Conservation (phyloP, 2,329 filamentous ascomycete species). For the Aureobasidium melanogenum region DNA sequence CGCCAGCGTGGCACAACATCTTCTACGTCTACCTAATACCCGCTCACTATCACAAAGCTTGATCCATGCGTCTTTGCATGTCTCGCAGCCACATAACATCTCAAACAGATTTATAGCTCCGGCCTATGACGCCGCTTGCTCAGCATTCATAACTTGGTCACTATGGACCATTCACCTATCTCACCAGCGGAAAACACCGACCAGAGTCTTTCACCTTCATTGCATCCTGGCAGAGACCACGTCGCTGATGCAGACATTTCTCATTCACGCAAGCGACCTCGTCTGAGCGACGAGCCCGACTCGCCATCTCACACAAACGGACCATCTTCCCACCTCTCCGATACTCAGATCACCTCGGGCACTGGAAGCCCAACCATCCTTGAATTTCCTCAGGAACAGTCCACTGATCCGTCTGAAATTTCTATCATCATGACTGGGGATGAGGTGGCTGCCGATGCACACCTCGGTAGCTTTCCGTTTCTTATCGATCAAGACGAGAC, state of each 20-base stretch:
- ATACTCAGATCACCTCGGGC: background rate
- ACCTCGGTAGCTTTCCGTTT: background rate
- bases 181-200: slow-evolving; percentile 4
- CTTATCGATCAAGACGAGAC: background rate
- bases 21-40: background rate
- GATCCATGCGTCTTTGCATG: background rate
- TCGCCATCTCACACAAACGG: slow-evolving; percentile 18
- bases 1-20: background rate
- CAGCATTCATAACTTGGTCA: background rate
- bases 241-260: slow-evolving; percentile 37
- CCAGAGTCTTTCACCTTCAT: slow-evolving; percentile 7
- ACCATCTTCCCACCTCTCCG: slow-evolving; percentile 20
- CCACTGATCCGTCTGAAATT: background rate
- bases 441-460: background rate
- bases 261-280: slow-evolving; percentile 38
- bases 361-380: slow-evolving; percentile 21
- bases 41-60: background rate
- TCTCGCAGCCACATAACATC: background rate
- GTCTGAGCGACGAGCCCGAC: slow-evolving; percentile 29
- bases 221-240: slow-evolving; percentile 33
- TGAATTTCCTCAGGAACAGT: slow-evolving; percentile 20
- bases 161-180: slow-evolving; percentile 17
- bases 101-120: background rate
- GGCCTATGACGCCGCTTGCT: background rate
- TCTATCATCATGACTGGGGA: slow-evolving; percentile 21